Conservation (phyloP, 2,329 filamentous ascomycete genomes). For the Botrytis porri region DNA sequence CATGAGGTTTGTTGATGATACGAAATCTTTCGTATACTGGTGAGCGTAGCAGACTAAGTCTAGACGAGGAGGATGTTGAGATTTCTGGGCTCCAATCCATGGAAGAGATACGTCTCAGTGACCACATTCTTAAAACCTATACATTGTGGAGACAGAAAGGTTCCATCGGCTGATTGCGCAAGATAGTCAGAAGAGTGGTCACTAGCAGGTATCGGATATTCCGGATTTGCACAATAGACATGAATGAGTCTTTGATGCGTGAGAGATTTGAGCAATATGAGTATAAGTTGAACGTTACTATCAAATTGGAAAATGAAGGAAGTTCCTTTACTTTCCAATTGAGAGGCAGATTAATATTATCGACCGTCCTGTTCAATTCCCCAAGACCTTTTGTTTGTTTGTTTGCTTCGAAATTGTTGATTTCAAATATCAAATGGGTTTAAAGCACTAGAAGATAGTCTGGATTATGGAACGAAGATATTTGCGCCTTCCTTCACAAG, state of each 20-base stretch:
- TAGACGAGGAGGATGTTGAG: too few species aligned
- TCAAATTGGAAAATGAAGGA: not conserved
- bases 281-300: not conserved
- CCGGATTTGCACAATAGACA: too few species aligned
- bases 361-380: rapidly evolving
- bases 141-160: too few species aligned
- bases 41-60: too few species aligned
- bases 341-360: not conserved
- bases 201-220: not conserved
- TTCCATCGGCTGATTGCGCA: too few species aligned
- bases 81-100: too few species aligned
- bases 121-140: too few species aligned
- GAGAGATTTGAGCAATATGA: not conserved
- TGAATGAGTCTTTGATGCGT: too few species aligned
- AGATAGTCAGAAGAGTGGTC: not conserved
- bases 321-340: not conserved
- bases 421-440: not conserved
- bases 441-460: not conserved
- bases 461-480: not conserved
- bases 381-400: not conserved
- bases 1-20: too few species aligned
- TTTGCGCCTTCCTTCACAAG: not conserved
- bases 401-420: not conserved
- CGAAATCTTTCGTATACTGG: too few species aligned
- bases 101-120: too few species aligned